Evolutionary conservation across 2,329 filamentous ascomycete genomes (phyloP), one percentile per base, ranked within the genome.

Genomic region (Clarireedia homoeocarpa): DNA sequence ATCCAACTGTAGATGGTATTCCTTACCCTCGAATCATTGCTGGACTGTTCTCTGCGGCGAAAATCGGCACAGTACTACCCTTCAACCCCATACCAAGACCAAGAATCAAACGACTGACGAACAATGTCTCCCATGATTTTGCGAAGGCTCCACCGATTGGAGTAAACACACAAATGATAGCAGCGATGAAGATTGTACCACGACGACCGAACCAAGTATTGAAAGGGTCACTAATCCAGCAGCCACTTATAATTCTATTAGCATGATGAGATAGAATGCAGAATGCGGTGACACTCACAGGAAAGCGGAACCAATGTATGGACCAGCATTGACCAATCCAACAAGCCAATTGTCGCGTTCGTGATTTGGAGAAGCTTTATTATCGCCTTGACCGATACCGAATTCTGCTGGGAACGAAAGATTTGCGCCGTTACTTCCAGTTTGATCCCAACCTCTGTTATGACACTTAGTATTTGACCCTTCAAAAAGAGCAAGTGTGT

Each of bases 151-250:
- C 78, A 36, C 83, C 83, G 58, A 87, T 80, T 0, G 81, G 79
- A 2, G 83, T 72, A 14, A 61, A 70, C 62, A 56, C 73, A 59
- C 26, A 70, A 62, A 59, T 87, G 56, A 87, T 86, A 47, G 86
- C 88, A 5, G 88, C 83, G 56, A 89, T 73, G 70, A 90, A 91
- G 60, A 92, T 91, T 17, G 83, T 85, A 54, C 83, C 83, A 12
- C 85, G 76, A 59, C 85, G 81, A 14, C 84, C 85, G 56, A 88
- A 80, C 65, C 73, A 79, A 59, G 82, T 36, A 66, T 86, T 86
- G 23, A 81, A 65, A 4, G 83, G 83, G 59, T 88, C 85, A 0
- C 83, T 84, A 14, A 85, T 70, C 84, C 84, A 87, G 66, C 82
- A 84, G 9, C 82, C 82, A 45, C 77, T 68, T 68, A 60, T 55